phyloP scores from a whole-genome alignment of 2,329 filamentous ascomycete species.

The Corinectria fuckeliana region DNA sequence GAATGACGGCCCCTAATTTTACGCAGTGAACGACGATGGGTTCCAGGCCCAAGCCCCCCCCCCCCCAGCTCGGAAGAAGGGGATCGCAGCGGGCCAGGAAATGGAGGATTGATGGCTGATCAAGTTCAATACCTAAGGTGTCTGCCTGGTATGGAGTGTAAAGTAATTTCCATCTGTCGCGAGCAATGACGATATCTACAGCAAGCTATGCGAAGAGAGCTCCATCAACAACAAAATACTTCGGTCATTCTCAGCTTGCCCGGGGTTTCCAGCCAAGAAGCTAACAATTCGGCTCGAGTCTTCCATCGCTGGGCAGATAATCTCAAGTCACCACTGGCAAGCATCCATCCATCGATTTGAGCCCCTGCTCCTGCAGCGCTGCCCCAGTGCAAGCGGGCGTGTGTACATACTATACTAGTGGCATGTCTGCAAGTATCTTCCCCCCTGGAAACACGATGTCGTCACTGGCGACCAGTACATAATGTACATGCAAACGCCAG shows the following conservation, averaged over 20 bases:
- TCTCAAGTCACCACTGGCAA: neutral
- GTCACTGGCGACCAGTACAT: too few relatives aligned
- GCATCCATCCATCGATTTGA: neutral
- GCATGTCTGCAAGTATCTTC: too few relatives aligned
- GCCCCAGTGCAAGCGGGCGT: too few relatives aligned
- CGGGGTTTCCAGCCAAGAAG: neutral
- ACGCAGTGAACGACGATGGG: neutral
- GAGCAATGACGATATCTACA: too few relatives aligned
- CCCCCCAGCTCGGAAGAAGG: neutral
- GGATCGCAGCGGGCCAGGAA: neutral
- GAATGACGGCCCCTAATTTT: neutral
- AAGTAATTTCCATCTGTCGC: too few relatives aligned
- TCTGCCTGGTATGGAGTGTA: neutral
- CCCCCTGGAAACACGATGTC: too few relatives aligned
- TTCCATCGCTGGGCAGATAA: neutral
- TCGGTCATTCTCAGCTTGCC: too few relatives aligned
- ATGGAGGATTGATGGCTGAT: neutral
- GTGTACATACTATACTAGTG: too few relatives aligned
- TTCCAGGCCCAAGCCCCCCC: slow-evolving; percentile 2
- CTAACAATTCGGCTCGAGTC: neutral
- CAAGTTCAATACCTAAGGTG: neutral
- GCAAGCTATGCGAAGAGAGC: too few relatives aligned
- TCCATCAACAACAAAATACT: too few relatives aligned
- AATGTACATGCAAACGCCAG: too few relatives aligned
- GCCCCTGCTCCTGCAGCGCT: neutral